Conservation (phyloP, 768 basidiomycete genomes). For the Termitomyces heimii region DNA sequence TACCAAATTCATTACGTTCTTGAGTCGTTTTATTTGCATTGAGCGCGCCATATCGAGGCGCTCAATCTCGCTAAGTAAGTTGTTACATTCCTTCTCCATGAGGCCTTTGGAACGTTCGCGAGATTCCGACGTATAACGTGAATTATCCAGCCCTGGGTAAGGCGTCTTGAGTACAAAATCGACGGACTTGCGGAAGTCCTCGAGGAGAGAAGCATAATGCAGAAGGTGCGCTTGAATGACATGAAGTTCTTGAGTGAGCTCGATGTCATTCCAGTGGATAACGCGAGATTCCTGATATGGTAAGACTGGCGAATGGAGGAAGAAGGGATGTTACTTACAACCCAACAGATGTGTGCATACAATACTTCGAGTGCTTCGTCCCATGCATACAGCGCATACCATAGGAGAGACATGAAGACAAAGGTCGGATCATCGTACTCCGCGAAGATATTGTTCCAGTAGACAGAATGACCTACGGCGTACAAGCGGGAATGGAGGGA, state of each 20-base stretch:
- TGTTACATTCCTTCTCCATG: conserved; percentile 39
- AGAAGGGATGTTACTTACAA: conserved; percentile 25
- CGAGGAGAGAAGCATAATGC: conserved; percentile 46
- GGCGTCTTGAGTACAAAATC: conserved; percentile 40
- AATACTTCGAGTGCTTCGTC: conserved; percentile 51
- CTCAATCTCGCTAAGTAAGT: conserved; percentile 43
- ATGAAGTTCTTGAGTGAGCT: conserved; percentile 48
- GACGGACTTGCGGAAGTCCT: conserved; percentile 48
- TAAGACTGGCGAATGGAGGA: neutral
- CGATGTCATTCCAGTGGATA: conserved; percentile 31
- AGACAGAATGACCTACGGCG: conserved; percentile 34
- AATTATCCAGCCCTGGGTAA: conserved; percentile 39
- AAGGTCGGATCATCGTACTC: conserved; percentile 47
- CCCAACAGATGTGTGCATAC: conserved; percentile 41
- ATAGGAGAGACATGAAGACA: conserved; percentile 43
- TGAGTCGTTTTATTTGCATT: conserved; percentile 39
- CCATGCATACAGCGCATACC: conserved; percentile 59
- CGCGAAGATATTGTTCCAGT: conserved; percentile 39
- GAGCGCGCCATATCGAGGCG: conserved; percentile 35
- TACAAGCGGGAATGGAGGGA: conserved; percentile 29
- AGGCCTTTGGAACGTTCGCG: conserved; percentile 15
- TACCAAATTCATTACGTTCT: conserved; percentile 48
- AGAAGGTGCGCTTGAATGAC: conserved; percentile 52
- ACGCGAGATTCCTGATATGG: conserved; percentile 37
- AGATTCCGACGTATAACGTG: conserved; percentile 8